Evolutionary conservation across 2,329 filamentous ascomycete genomes (phyloP).

Genomic region (Lachnellula suecica): DNA sequence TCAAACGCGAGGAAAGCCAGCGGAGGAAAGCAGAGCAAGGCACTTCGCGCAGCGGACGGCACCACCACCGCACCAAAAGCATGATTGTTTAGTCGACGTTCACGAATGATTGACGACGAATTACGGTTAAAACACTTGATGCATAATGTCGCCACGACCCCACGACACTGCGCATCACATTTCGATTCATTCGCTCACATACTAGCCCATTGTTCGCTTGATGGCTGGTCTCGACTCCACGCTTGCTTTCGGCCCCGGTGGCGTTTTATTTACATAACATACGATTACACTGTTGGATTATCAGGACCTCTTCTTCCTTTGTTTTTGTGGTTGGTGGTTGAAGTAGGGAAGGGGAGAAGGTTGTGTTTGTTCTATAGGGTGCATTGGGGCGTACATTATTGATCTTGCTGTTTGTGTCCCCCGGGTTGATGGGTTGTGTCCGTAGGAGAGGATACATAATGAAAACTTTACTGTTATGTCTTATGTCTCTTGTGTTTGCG

Average conservation of each 20-base stretch:
- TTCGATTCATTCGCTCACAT: slow-evolving; percentile 5
- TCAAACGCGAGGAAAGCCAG: slow-evolving; percentile 55
- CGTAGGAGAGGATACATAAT: not conserved
- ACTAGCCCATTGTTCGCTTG: not conserved
- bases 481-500: not conserved
- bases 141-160: slow-evolving; percentile 5
- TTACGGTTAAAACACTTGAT: not conserved
- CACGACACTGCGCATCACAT: slow-evolving; percentile 1
- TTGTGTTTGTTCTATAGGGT: not conserved
- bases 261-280: slow-evolving; percentile 1
- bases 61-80: slow-evolving; percentile 32
- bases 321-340: not conserved
- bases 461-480: not conserved
- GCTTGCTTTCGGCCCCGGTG: slow-evolving; percentile 3
- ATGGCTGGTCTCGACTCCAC: not conserved
- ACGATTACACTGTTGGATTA: not conserved
- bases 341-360: not conserved
- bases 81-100: slow-evolving; percentile 20
- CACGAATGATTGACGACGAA: slow-evolving; percentile 2
- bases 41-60: slow-evolving; percentile 21
- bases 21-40: slow-evolving; percentile 23
- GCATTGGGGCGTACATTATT: not conserved
- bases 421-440: not conserved
- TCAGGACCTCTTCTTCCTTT: not conserved
- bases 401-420: not conserved